Percentiles rank a stretch among this genome's conserved stretches.
These are phyloP conservation scores for Cercospora zeina DNA, from an alignment of 2,329 filamentous ascomycete species.

Conservation along the genomic window DNA sequence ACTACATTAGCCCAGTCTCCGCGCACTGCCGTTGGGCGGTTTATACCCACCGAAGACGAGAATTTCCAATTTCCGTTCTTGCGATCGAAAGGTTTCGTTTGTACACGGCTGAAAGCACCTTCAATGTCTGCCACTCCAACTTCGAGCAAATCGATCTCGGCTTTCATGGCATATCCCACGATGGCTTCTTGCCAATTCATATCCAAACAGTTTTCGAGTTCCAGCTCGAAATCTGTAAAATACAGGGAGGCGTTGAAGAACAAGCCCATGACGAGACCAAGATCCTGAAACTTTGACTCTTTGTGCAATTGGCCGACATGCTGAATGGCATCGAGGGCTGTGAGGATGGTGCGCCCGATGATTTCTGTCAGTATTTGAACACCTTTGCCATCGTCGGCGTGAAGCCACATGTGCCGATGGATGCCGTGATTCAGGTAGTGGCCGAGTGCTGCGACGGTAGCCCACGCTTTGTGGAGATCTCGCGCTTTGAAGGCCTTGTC, in stretches of 20 bases:
- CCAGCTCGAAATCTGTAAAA: background rate
- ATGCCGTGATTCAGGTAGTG: slow-evolving; percentile 13
- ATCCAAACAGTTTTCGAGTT: background rate
- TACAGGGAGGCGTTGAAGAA: background rate
- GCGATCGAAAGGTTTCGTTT: background rate
- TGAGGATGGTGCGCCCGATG: slow-evolving; percentile 12
- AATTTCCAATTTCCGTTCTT: background rate
- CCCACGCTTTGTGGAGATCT: slow-evolving; percentile 18
- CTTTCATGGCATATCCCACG: slow-evolving; percentile 14
- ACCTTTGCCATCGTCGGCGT: slow-evolving; percentile 13
- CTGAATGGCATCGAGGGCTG: slow-evolving; percentile 9
- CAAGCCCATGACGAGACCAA: slow-evolving; percentile 16
- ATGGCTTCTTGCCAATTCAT: slow-evolving; percentile 13
- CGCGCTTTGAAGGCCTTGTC: slow-evolving; percentile 7
- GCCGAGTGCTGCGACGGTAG: slow-evolving; percentile 12
- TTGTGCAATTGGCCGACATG: slow-evolving; percentile 9
- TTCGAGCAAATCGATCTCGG: slow-evolving; percentile 12
- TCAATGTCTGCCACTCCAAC: slow-evolving; percentile 8
- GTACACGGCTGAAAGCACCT: background rate
- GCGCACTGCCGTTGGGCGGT: background rate
- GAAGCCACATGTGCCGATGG: slow-evolving; percentile 8
- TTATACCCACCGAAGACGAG: background rate
- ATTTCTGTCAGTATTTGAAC: background rate
- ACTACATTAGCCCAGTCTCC: background rate
- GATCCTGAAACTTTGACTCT: slow-evolving; percentile 16